Percentiles rank a stretch among this genome's conserved stretches.
Conservation (phyloP, 2,329 filamentous ascomycete species). For the Sarocladiaceae sp. region DNA sequence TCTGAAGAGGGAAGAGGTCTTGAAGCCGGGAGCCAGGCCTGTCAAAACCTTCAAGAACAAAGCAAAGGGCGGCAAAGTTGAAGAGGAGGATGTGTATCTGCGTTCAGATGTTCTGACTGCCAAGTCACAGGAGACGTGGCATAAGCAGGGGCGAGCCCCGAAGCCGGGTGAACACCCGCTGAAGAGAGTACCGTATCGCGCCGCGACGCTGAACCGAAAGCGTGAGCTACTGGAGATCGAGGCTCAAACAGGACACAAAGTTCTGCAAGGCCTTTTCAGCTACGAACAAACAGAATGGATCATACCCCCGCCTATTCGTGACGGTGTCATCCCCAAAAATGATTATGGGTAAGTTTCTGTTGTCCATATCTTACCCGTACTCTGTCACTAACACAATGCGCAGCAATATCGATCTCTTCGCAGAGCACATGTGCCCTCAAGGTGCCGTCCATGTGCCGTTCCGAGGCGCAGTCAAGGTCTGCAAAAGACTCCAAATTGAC, state of each 20-base stretch:
- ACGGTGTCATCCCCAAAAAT: slow-evolving; percentile 89
- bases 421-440: slow-evolving; percentile 80
- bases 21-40: slow-evolving; percentile 60
- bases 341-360: slow-evolving; percentile 61
- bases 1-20: slow-evolving; percentile 84
- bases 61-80: slow-evolving; percentile 65
- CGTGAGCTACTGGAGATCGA: slow-evolving; percentile 85
- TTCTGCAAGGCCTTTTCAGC: slow-evolving; percentile 79
- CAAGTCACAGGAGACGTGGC: slow-evolving; percentile 93
- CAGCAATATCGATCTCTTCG: slow-evolving; percentile 88
- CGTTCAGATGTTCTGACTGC: slow-evolving; percentile 76
- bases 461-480: slow-evolving; percentile 70
- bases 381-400: slow-evolving; percentile 15
- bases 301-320: slow-evolving; percentile 75
- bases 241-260: slow-evolving; percentile 72
- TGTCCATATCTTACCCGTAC: not conserved
- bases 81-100: slow-evolving; percentile 73
- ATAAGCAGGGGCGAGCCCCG: slow-evolving; percentile 85
- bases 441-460: slow-evolving; percentile 81
- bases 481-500: slow-evolving; percentile 77
- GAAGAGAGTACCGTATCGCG: slow-evolving; percentile 84
- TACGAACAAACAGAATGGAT: slow-evolving; percentile 90
- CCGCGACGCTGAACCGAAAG: slow-evolving; percentile 80
- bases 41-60: slow-evolving; percentile 70
- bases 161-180: slow-evolving; percentile 64